Base-by-base conservation (phyloP, 2,329 filamentous ascomycete species). In the Epichloe aotearoae region DNA sequence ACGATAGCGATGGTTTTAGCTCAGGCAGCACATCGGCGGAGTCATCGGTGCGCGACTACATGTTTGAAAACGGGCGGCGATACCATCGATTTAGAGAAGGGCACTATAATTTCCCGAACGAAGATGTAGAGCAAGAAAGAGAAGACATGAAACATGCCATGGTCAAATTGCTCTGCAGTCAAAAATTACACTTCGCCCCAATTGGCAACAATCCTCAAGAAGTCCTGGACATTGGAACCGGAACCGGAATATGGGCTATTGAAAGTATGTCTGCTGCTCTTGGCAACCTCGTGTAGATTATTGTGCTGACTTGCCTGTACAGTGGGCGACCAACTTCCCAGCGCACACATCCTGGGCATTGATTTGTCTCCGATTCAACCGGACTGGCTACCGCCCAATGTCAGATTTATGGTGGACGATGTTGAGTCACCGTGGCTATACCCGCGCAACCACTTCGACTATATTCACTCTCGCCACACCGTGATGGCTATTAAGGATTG, bases 201-300 rank as follows among this genome's bases (percentile, higher is more conserved):
- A 69, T 79, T 46, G 68, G 67, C 5, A 61, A 68, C 3, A 62
- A 69, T 40, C 70, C 73, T 0, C 72, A 76, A 52, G 66, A 73
- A 54, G 66, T 79, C 10, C 62, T 80, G n/a, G 77, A 80, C 55
- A 70, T 80, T 43, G 77, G 76, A 14, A 80, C 77, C 0, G 77
- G 77, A 3, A 80, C 76, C 1, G 77, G 77, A 2, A 76, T 77
- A 6, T 80, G 77, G 77, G 74, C 76, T 10, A 78, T 80, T 50
- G 76, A 79, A 55, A 74, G 68, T 70, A 58, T 58, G 67, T 55
- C 23, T 3, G 14, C 19, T 37, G 8, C 26, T 7, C 7, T 17
- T 23, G 8, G 17, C 19, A 20, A 2, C 5, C 23, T 19, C 36
- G 6, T 11, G 11, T 12, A n/a, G 7, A 15, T 15, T 15, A 15